These are phyloP conservation scores for Chalara sp. DNA, from an alignment of 2,329 filamentous ascomycete genomes.

Conservation along the genomic window DNA sequence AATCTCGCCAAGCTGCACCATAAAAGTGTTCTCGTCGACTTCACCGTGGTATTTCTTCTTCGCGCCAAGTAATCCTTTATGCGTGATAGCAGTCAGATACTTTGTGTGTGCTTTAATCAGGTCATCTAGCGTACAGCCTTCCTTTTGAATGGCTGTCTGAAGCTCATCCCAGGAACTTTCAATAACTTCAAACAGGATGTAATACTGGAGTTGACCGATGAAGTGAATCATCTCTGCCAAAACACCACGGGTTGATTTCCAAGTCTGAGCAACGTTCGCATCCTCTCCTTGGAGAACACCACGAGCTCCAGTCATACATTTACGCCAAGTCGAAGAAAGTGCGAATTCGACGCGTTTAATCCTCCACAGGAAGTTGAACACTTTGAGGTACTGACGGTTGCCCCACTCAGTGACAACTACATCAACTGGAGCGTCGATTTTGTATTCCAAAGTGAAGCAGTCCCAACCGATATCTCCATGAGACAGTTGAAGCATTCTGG, in stretches of 20 bases:
- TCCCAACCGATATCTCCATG: constrained; percentile 99
- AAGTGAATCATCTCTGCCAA: constrained; percentile 99
- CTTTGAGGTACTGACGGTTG: constrained; percentile 92
- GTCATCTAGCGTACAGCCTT: constrained; percentile 88
- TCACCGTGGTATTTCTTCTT: constrained; percentile 39
- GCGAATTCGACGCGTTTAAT: constrained; percentile 97
- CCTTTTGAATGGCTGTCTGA: constrained; percentile 73
- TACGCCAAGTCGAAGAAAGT: constrained; percentile 82
- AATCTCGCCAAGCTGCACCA: constrained; percentile 85
- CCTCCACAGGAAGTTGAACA: constrained; percentile 98
- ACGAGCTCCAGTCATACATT: constrained; percentile 89
- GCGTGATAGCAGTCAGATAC: constrained; percentile 90
- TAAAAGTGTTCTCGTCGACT: constrained; percentile 65
- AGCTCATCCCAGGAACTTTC: constrained; percentile 92
- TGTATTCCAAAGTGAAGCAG: constrained; percentile 97
- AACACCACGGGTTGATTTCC: constrained; percentile 83
- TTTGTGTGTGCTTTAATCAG: constrained; percentile 85
- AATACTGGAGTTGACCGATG: constrained; percentile 93
- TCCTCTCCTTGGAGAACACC: constrained; percentile 82
- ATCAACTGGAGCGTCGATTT: constrained; percentile 92
- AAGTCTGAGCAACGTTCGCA: constrained; percentile 63
- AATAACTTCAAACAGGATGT: constrained; percentile 97
- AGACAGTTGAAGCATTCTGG: constrained; percentile 94
- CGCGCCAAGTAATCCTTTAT: constrained; percentile 87
- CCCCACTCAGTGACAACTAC: constrained; percentile 96